A percentile compares a stretch with the other conserved stretches of the same genome.
Evolutionary conservation across 345 rosid species (phyloP).

Genomic region (Acer campestre): DNA sequence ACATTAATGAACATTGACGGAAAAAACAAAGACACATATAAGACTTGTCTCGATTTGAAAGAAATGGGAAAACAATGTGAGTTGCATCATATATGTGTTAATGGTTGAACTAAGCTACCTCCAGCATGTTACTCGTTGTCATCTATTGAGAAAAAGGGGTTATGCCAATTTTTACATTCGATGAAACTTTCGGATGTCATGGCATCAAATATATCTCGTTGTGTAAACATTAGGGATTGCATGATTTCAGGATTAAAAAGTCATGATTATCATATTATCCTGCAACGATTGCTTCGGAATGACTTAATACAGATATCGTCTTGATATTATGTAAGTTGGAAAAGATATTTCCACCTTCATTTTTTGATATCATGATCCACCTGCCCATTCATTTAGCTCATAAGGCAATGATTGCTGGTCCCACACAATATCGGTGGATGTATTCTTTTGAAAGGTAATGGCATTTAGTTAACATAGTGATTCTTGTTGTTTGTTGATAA

Average conservation of each 20-base stretch:
- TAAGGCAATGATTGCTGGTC: background rate
- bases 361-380: background rate
- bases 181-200: background rate
- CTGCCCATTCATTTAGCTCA: background rate
- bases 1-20: background rate
- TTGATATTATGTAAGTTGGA: background rate
- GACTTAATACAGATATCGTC: background rate
- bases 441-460: slow-evolving; percentile 16
- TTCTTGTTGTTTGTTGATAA: no score
- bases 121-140: background rate
- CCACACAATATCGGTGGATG: slow-evolving; percentile 1
- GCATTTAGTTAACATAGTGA: background rate
- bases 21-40: background rate
- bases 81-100: background rate
- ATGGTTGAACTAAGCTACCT: background rate
- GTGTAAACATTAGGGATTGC: background rate
- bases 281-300: background rate
- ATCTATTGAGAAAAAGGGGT: background rate
- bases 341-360: background rate
- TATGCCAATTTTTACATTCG: background rate
- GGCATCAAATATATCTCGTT: background rate
- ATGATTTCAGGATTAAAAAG: background rate
- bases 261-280: background rate
- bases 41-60: background rate
- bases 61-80: background rate